phyloP scores from a whole-genome alignment of 768 basidiomycete genomes.

The Boletus edulis region DNA sequence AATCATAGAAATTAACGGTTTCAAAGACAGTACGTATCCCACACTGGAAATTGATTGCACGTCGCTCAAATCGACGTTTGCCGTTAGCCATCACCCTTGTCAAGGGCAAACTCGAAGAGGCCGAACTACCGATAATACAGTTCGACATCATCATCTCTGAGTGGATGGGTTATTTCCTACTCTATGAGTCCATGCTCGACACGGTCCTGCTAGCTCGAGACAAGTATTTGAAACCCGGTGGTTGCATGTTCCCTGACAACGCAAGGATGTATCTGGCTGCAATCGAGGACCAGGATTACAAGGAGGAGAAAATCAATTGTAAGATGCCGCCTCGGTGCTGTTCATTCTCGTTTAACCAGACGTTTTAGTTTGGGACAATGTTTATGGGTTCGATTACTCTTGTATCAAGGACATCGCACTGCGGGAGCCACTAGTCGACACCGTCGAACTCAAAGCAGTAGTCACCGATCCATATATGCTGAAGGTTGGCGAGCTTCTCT shows the following conservation, averaged over 20 bases:
- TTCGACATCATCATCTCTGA: constrained; percentile 99
- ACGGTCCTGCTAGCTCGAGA: constrained; percentile 96
- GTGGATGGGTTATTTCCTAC: constrained; percentile 99
- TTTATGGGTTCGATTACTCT: constrained; percentile 99
- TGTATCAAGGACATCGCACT: constrained; percentile 99
- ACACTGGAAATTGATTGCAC: neutral
- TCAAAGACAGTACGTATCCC: constrained; percentile 80
- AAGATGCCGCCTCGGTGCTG: neutral
- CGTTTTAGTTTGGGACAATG: constrained; percentile 92
- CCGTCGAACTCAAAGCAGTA: constrained; percentile 95
- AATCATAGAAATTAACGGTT: constrained; percentile 95
- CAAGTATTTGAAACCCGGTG: constrained; percentile 89
- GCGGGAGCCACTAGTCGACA: constrained; percentile 95
- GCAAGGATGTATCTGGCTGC: constrained; percentile 92
- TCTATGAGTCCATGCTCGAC: constrained; percentile 99
- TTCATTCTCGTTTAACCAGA: constrained; percentile 2
- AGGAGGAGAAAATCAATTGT: constrained; percentile 99
- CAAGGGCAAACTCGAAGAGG: constrained; percentile 97
- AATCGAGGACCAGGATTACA: constrained; percentile 99
- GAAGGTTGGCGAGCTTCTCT: constrained; percentile 53
- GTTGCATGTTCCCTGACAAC: constrained; percentile 94
- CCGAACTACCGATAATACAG: constrained; percentile 80
- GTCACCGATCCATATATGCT: constrained; percentile 89
- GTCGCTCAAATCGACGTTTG: constrained; percentile 5
- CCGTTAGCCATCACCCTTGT: constrained; percentile 84